These are phyloP conservation scores for Fusarium stilboides DNA, from an alignment of 2,329 filamentous ascomycete genomes.

Conservation along the genomic window DNA sequence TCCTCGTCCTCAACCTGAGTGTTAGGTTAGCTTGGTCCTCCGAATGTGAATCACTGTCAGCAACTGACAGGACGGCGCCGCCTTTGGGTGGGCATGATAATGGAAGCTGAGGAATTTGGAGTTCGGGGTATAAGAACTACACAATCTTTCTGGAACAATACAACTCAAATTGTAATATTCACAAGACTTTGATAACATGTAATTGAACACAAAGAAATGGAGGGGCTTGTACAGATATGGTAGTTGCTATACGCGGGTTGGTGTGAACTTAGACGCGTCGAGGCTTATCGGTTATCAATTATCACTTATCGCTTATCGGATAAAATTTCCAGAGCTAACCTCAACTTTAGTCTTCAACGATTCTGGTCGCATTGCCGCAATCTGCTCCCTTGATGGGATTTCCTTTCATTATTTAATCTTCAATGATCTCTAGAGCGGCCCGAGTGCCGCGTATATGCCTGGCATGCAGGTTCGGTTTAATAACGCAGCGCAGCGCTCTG, in stretches of 20 bases:
- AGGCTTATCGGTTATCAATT: slow-evolving; percentile 45
- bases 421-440: slow-evolving; percentile 57
- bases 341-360: slow-evolving; percentile 6
- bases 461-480: slow-evolving; percentile 53
- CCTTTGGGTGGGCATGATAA: slow-evolving; percentile 54
- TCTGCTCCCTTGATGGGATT: slow-evolving; percentile 21
- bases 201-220: slow-evolving; percentile 9
- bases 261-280: slow-evolving; percentile 28
- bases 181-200: not conserved
- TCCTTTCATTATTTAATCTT: slow-evolving; percentile 22
- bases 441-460: slow-evolving; percentile 55
- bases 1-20: slow-evolving; percentile 51
- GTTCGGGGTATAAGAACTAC: not conserved
- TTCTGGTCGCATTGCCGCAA: slow-evolving; percentile 29
- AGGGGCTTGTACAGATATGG: slow-evolving; percentile 15
- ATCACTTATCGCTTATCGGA: slow-evolving; percentile 49
- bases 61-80: slow-evolving; percentile 53
- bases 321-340: slow-evolving; percentile 44
- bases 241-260: slow-evolving; percentile 36
- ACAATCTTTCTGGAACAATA: not conserved
- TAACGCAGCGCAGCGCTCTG: slow-evolving; percentile 45
- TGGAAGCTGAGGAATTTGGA: not conserved
- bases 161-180: not conserved
- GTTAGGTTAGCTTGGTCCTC: slow-evolving; percentile 16
- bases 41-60: slow-evolving; percentile 19